Base-by-base conservation (phyloP, 139 green algal genomes). In the Tetradesmus obliquus region DNA sequence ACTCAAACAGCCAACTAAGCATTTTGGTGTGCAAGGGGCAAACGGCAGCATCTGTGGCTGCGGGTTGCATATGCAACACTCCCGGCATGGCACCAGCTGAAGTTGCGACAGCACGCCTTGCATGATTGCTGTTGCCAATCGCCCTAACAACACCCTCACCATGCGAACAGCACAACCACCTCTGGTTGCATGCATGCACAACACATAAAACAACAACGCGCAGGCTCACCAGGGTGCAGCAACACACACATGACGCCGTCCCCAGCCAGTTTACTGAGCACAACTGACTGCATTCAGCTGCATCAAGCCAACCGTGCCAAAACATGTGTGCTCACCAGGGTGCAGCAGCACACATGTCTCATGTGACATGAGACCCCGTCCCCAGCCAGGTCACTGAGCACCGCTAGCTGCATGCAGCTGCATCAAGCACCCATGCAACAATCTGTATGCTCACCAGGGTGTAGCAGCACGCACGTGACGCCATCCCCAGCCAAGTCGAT, bases 381-480 rank as follows among this genome's bases (percentile, higher is more conserved):
- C 32, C 32, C 32, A 45, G 32, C 32, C 32, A 45, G 32, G 32
- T 45, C 32, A 45, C 32, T 45, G 32, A 45, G 32, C 32, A 45
- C 32, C 32, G 32, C 32, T 45, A 45, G 32, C 32, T 45, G 32
- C 32, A 45, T 45, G 32, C 32, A 45, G 32, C 32, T 45, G 32
- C 32, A 45, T 45, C 32, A 45, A 45, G 32, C 32, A 45, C 32
- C 32, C 32, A 45, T 45, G 32, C 32, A 45, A 45, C 32, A 45
- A 45, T 45, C 32, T 45, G 32, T 45, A 45, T 7, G 4, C 85
- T 45, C 58, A 79, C 85, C 86, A 83, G 96, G 96, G 88, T 98
- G 96, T 32, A 98, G 91, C 82, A 97, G 90, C 55, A 96, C 94
- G 5, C 69, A 83, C 5, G 86, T 87, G 12, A 98, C 86, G 20